phyloP scores from a whole-genome alignment of 2,329 filamentous ascomycete genomes.

The Aspergillus sp. region DNA sequence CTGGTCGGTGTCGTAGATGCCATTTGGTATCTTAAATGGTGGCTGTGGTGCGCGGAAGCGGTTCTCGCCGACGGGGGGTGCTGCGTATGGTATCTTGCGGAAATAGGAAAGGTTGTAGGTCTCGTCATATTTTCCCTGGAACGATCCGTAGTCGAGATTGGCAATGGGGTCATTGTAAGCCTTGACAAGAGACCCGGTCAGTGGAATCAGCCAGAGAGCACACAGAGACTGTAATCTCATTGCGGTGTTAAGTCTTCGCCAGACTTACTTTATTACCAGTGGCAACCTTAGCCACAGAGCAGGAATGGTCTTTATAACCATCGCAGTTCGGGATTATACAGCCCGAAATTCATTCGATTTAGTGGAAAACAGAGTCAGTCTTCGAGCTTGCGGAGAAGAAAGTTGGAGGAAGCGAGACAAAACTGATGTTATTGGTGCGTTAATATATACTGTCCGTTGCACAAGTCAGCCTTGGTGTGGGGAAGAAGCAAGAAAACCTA shows the following conservation, averaged over 20 bases:
- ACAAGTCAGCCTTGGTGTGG: not conserved
- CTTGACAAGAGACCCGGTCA: conserved; percentile 11
- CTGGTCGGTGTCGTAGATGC: conserved; percentile 56
- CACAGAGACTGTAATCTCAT: conserved; percentile 12
- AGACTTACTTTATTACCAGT: not conserved
- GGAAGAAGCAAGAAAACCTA: not conserved
- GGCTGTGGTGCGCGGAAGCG: conserved; percentile 63
- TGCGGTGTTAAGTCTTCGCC: not conserved
- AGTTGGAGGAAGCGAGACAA: not conserved
- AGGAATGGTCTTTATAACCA: not conserved
- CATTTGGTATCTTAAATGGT: conserved; percentile 48
- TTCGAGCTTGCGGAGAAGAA: not conserved
- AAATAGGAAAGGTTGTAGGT: conserved; percentile 60
- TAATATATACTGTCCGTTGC: not conserved
- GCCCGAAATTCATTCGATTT: conserved; percentile 11
- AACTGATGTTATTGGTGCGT: conserved; percentile 25
- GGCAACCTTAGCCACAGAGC: not conserved
- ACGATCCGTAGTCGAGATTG: conserved; percentile 51
- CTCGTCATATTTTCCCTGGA: conserved; percentile 53
- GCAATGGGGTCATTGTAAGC: conserved; percentile 38
- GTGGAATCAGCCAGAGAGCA: not conserved
- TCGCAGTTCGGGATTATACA: conserved; percentile 11
- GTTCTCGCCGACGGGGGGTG: conserved; percentile 58
- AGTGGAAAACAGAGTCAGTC: not conserved
- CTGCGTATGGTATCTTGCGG: conserved; percentile 62